Evolutionary conservation across 108 stramenopile species (phyloP).

Genomic region (Cyclotella kingstonii): DNA sequence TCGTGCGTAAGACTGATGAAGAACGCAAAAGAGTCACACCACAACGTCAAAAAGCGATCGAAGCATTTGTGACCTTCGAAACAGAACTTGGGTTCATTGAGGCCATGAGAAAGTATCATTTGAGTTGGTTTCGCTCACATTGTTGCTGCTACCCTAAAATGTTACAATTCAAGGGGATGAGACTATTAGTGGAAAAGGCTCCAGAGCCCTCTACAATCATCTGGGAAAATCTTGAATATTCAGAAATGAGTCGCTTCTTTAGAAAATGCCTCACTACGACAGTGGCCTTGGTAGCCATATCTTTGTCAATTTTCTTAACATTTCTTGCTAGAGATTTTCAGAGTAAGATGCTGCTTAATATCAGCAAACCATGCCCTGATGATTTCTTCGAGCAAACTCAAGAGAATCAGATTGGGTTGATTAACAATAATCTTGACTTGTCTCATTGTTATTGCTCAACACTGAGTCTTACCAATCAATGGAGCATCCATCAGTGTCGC

Average conservation of each 20-base stretch:
- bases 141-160: slow-evolving; percentile 46
- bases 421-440: slow-evolving; percentile 20
- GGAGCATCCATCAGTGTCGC: slow-evolving; percentile 37
- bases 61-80: slow-evolving; percentile 67
- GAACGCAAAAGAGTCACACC: slow-evolving; percentile 19
- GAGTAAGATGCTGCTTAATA: slow-evolving; percentile 27
- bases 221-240: slow-evolving; percentile 62
- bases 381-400: slow-evolving; percentile 25
- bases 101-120: slow-evolving; percentile 45
- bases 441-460: slow-evolving; percentile 55
- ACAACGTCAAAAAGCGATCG: slow-evolving; percentile 42
- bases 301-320: slow-evolving; percentile 49
- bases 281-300: slow-evolving; percentile 47
- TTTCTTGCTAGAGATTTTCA: slow-evolving; percentile 56
- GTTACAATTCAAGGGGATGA: slow-evolving; percentile 44
- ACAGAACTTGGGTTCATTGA: slow-evolving; percentile 45
- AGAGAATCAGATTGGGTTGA: slow-evolving; percentile 32
- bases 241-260: slow-evolving; percentile 28
- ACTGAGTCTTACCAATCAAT: slow-evolving; percentile 31
- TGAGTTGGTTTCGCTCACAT: slow-evolving; percentile 45
- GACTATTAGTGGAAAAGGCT: slow-evolving; percentile 43
- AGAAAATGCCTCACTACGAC: slow-evolving; percentile 48
- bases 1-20: slow-evolving; percentile 45
- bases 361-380: slow-evolving; percentile 34
- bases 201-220: slow-evolving; percentile 72